These are phyloP conservation scores for Talaromyces sp. DNA, from an alignment of 2,329 filamentous ascomycete genomes.

Conservation along the genomic window DNA sequence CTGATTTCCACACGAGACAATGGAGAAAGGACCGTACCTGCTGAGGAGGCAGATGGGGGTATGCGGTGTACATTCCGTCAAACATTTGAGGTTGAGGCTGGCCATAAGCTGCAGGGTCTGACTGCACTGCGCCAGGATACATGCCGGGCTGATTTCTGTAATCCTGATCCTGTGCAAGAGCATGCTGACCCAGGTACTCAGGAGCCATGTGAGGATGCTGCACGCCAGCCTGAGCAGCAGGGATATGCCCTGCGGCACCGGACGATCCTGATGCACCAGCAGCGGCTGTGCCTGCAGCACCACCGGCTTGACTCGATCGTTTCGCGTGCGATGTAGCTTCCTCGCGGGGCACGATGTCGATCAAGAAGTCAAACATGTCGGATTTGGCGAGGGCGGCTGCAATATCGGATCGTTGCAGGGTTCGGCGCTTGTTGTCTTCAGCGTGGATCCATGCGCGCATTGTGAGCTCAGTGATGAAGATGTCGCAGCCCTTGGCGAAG, in stretches of 20 bases:
- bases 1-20: not conserved
- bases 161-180: constrained; percentile 66
- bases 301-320: constrained; percentile 54
- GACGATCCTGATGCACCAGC: constrained; percentile 34
- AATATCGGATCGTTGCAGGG: constrained; percentile 92
- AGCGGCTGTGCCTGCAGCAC: constrained; percentile 50
- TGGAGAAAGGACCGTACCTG: constrained; percentile 57
- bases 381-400: constrained; percentile 93
- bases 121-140: constrained; percentile 76
- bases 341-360: constrained; percentile 96
- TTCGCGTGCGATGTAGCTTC: constrained; percentile 86
- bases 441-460: constrained; percentile 99
- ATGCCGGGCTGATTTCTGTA: constrained; percentile 77
- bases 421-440: constrained; percentile 96
- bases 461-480: constrained; percentile 97
- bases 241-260: constrained; percentile 37
- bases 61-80: constrained; percentile 76
- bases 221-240: constrained; percentile 46
- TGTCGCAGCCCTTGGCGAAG: constrained; percentile 97
- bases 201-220: constrained; percentile 58
- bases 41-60: constrained; percentile 75
- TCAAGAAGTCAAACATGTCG: constrained; percentile 99
- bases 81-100: constrained; percentile 76
- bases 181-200: constrained; percentile 56
- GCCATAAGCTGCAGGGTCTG: constrained; percentile 69